Conservation (phyloP, 345 rosid genomes). For the Acer saccharum region DNA sequence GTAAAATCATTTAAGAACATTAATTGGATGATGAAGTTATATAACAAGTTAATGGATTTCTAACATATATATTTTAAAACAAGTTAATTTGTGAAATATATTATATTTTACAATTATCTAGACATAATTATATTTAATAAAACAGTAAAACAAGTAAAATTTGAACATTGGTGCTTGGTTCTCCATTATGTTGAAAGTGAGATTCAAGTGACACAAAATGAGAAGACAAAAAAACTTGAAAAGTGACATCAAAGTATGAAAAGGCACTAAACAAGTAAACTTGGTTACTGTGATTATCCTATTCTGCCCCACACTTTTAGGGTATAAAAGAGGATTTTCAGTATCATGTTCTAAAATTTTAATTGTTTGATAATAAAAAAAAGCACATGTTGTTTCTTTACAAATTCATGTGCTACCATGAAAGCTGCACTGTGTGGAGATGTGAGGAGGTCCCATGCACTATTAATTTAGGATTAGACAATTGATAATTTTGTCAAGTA, state of each 20-base stretch:
- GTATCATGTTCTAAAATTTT: conserved; percentile 12
- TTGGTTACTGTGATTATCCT: not conserved
- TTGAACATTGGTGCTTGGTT: not conserved
- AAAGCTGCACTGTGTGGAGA: too few species aligned
- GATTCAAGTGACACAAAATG: not conserved
- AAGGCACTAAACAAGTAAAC: not conserved
- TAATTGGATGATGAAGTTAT: not conserved
- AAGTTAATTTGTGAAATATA: too few species aligned
- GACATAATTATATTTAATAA: not conserved
- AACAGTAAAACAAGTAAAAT: not conserved
- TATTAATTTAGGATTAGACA: conserved; percentile 10
- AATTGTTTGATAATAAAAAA: not conserved
- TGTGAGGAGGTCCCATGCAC: not conserved
- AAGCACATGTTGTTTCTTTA: not conserved
- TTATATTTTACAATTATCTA: too few species aligned
- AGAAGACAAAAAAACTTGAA: conserved; percentile 3
- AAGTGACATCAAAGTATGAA: not conserved
- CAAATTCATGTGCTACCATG: not conserved
- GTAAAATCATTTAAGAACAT: not conserved
- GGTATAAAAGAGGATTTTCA: conserved; percentile 21
- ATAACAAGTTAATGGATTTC: too few species aligned
- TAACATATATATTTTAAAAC: too few species aligned
- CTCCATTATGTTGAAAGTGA: not conserved
- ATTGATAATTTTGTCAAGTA: conserved; percentile 13
- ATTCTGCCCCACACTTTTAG: conserved; percentile 8